Percentiles rank a stretch among this genome's conserved stretches.
These are phyloP conservation scores for Fusarium protoensiforme DNA, from an alignment of 2,329 filamentous ascomycete genomes.

Conservation along the genomic window DNA sequence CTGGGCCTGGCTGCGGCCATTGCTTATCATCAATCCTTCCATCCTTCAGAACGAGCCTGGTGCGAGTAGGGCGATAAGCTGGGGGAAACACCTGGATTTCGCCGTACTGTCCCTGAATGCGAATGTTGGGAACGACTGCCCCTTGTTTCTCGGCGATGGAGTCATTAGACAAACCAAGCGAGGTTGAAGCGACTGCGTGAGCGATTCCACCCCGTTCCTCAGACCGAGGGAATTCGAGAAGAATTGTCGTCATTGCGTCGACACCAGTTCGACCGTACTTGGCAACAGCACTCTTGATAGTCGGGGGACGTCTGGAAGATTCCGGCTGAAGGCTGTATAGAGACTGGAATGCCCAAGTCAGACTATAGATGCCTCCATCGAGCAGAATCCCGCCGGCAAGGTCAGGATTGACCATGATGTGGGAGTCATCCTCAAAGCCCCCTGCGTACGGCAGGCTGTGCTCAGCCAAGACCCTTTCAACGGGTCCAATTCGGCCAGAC, in stretches of 20 bases:
- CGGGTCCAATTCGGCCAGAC: slow-evolving; percentile 65
- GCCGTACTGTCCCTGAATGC: slow-evolving; percentile 69
- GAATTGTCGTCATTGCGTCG: slow-evolving; percentile 73
- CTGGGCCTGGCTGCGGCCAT: slow-evolving; percentile 48
- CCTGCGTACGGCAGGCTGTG: slow-evolving; percentile 8
- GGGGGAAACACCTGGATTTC: slow-evolving; percentile 9
- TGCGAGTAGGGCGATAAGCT: slow-evolving; percentile 53
- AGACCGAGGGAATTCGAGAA: slow-evolving; percentile 76
- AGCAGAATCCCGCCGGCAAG: slow-evolving; percentile 84
- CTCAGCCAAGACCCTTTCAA: slow-evolving; percentile 62
- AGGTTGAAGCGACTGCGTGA: slow-evolving; percentile 77
- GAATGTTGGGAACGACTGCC: slow-evolving; percentile 51
- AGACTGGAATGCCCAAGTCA: slow-evolving; percentile 73
- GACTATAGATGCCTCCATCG: slow-evolving; percentile 85
- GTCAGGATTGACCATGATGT: slow-evolving; percentile 81
- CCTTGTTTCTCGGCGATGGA: background rate
- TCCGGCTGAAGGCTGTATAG: slow-evolving; percentile 5
- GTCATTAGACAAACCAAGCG: slow-evolving; percentile 31
- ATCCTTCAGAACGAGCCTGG: slow-evolving; percentile 66
- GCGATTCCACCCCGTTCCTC: slow-evolving; percentile 52
- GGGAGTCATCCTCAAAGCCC: slow-evolving; percentile 49
- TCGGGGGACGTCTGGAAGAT: background rate
- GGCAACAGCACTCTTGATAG: background rate
- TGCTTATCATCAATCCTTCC: slow-evolving; percentile 58
- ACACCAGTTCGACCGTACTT: slow-evolving; percentile 2